These are phyloP conservation scores for Raphanus sativus DNA, from an alignment of 345 rosid genomes.

Conservation along the genomic window DNA sequence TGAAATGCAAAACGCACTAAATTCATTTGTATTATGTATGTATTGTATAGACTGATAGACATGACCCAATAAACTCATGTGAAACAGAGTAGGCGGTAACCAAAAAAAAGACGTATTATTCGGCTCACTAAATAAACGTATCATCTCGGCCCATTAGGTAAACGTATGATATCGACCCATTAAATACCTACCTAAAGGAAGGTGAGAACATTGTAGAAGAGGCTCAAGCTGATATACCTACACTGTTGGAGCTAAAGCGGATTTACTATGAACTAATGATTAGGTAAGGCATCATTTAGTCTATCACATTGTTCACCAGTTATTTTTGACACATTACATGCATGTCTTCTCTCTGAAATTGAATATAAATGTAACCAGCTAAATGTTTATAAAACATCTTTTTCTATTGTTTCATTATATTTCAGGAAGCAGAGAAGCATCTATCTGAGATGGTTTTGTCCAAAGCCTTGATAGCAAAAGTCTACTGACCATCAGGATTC, in stretches of 20 bases:
- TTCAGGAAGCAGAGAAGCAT: constrained; percentile 64
- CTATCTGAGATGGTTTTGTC: constrained; percentile 6
- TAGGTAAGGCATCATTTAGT: too few species aligned
- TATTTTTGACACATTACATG: too few species aligned
- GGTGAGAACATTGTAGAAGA: constrained; percentile 78
- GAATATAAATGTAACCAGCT: constrained; percentile 30
- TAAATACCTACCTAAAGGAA: constrained; percentile 33
- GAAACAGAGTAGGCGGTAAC: not conserved
- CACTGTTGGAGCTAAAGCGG: constrained; percentile 72
- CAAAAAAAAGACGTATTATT: not conserved
- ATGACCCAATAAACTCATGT: not conserved
- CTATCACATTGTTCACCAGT: too few species aligned
- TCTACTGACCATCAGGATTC: constrained; percentile 71
- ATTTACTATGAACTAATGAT: constrained; percentile 40
- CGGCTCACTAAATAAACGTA: not conserved
- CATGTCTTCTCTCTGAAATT: too few species aligned
- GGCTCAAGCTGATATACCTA: constrained; percentile 88
- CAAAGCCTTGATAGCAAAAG: constrained; percentile 75
- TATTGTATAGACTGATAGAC: not conserved
- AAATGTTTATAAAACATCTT: constrained; percentile 36
- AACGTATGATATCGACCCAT: constrained; percentile 24
- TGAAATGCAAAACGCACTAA: not conserved
- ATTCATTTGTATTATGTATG: not conserved
- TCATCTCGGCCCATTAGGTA: constrained; percentile 55
- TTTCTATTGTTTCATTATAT: constrained; percentile 15